phyloP scores from a whole-genome alignment of 306 rosid species.

The Trichosanthes truncata region DNA sequence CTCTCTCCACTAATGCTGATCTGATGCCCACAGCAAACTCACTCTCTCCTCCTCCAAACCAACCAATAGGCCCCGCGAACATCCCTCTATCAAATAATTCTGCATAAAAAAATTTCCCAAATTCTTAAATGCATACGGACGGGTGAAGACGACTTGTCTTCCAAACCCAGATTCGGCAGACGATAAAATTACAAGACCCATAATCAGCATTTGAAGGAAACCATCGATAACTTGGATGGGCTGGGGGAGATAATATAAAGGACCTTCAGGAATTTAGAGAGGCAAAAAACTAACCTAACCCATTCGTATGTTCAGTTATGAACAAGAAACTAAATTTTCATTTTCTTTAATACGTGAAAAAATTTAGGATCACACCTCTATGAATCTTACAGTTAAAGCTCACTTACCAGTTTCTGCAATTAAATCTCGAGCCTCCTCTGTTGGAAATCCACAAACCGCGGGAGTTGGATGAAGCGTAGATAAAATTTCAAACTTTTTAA shows the following conservation, averaged over 20 bases:
- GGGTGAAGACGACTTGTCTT: not conserved
- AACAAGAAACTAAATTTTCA: not conserved
- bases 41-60: constrained; percentile 98
- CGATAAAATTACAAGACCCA: not conserved
- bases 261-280: not conserved
- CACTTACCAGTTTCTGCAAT: constrained; percentile 74
- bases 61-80: constrained; percentile 98
- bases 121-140: not conserved
- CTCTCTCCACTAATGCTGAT: constrained; percentile 86
- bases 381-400: not conserved
- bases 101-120: constrained; percentile 22
- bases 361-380: not conserved
- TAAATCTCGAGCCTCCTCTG: constrained; percentile 69
- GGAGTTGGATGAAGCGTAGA: constrained; percentile 96
- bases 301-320: not conserved
- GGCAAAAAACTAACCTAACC: not conserved
- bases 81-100: constrained; percentile 91
- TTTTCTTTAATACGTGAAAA: not conserved
- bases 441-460: constrained; percentile 96
- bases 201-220: not conserved
- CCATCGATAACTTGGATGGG: not conserved
- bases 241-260: not conserved
- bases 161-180: not conserved
- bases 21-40: constrained; percentile 97
- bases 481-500: constrained; percentile 56